Evolutionary conservation across 2,329 filamentous ascomycete genomes (phyloP), one percentile per base, ranked within the genome.

Genomic region (Ceratocystis cubensis): DNA sequence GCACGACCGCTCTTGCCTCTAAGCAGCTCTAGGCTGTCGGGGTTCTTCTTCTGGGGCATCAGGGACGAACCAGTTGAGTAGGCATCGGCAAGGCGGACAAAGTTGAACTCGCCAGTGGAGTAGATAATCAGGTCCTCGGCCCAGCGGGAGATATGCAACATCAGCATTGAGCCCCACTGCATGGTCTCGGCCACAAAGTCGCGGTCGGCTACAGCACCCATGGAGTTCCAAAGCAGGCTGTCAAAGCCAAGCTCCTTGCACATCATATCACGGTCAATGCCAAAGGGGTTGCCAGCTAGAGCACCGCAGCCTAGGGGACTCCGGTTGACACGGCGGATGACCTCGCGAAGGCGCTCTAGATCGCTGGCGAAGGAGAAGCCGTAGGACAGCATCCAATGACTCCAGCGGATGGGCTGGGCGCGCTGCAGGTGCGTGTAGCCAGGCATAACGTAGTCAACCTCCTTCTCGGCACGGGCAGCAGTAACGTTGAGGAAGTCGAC

Each of bases 371-470:
- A 93, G 41, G 84, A 82, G 63, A 84, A 83, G 63, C 82, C 89
- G 73, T 91, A 87, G 61, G 86, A 87, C 70, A 96, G 77, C 73
- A 96, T 80, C 87, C 87, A 93, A 73, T 94, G 89, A 66, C 82
- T 85, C 88, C 88, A 96, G 69, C 88, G 81, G 71, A 96, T 85
- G 1, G 90, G 89, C 76, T 89, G 77, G 1, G 89, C 89, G 65
- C 89, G 86, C 77, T 96, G 91, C 45, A 94, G 78, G 76, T 96
- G 91, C 15, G 90, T 95, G 77, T 96, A 96, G 2, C 89, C 89
- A 0, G 91, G 91, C 88, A 96, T 94, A 72, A 95, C 75, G 70
- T 84, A 80, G 71, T 89, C 86, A 69, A 68, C 66, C 41, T 94
- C 88, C 45, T 79, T 76, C 79, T 91, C 88, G 1, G 90, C 88